A percentile compares a stretch with the other conserved stretches of the same genome.
Conservation (phyloP, 2,329 filamentous ascomycete species). For the Cladosporium sphaerospermum region DNA sequence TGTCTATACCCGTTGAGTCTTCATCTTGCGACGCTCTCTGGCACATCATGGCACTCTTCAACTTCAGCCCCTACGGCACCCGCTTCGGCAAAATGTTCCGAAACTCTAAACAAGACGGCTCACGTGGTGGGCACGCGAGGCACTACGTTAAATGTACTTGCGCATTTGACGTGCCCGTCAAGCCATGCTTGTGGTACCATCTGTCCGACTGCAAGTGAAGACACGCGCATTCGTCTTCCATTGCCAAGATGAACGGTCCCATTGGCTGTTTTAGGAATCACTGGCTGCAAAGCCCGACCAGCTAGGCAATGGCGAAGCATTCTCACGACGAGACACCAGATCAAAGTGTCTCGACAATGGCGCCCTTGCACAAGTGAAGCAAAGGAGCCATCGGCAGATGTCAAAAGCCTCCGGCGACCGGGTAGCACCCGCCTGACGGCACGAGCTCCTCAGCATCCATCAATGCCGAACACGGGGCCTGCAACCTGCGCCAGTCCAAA, state of each 20-base stretch:
- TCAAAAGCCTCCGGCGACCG: too few relatives aligned
- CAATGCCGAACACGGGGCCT: too few relatives aligned
- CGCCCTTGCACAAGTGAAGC: too few relatives aligned
- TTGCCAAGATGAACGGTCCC: too few relatives aligned
- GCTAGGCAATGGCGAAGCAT: not conserved
- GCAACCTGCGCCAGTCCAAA: too few relatives aligned
- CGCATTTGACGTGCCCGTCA: constrained; percentile 13
- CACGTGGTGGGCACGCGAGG: constrained; percentile 8
- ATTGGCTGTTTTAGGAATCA: not conserved
- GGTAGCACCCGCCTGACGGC: too few relatives aligned
- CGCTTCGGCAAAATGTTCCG: constrained; percentile 6
- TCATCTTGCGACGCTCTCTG: not conserved
- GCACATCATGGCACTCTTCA: constrained; percentile 6
- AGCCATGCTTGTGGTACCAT: constrained; percentile 19
- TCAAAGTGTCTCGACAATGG: too few relatives aligned
- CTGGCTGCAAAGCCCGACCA: not conserved
- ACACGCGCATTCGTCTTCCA: too few relatives aligned
- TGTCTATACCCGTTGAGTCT: not conserved
- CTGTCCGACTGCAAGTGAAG: constrained; percentile 8
- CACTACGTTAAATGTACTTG: constrained; percentile 17
- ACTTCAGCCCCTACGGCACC: not conserved
- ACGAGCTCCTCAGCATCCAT: too few relatives aligned
- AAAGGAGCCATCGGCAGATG: too few relatives aligned
- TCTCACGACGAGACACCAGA: not conserved
- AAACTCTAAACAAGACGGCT: constrained; percentile 4